Conservation (phyloP, 257 asterid species). For the Cordia subcordata region DNA sequence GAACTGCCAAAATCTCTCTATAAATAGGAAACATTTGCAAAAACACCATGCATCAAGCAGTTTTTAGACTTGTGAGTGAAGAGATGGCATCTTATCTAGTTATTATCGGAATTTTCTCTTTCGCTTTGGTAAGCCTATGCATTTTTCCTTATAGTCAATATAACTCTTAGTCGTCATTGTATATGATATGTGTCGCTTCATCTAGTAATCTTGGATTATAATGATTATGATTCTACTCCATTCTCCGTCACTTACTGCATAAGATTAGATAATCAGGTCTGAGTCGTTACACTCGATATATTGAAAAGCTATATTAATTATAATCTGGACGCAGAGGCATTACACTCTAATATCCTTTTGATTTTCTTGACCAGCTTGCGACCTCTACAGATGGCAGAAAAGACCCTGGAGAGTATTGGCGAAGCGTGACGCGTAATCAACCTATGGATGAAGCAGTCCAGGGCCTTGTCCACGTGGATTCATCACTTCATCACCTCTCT, state of each 20-base stretch:
- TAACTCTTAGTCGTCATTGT: too few relatives aligned
- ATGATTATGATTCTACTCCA: too few relatives aligned
- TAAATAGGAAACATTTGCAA: slow-evolving; percentile 11
- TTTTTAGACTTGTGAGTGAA: background rate
- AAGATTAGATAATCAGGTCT: too few relatives aligned
- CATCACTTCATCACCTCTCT: background rate
- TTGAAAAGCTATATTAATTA: too few relatives aligned
- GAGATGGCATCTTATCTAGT: slow-evolving; percentile 19
- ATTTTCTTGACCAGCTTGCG: slow-evolving; percentile 21
- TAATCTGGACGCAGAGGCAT: too few relatives aligned
- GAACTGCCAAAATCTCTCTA: background rate
- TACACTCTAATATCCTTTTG: background rate
- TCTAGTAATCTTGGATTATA: too few relatives aligned
- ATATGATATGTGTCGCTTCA: too few relatives aligned
- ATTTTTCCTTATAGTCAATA: too few relatives aligned
- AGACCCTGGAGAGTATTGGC: slow-evolving; percentile 25
- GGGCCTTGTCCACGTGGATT: slow-evolving; percentile 5
- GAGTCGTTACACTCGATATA: too few relatives aligned
- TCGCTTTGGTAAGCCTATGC: slow-evolving; percentile 26
- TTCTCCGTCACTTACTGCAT: too few relatives aligned
- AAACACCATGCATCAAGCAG: background rate
- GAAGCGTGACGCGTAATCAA: slow-evolving; percentile 14
- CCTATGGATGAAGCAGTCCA: slow-evolving; percentile 9
- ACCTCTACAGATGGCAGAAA: slow-evolving; percentile 25
- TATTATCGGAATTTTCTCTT: slow-evolving; percentile 18